A percentile compares a stretch with the other conserved stretches of the same genome.
phyloP scores from a whole-genome alignment of 2,329 filamentous ascomycete species.

The Fonsecaea pedrosoi region DNA sequence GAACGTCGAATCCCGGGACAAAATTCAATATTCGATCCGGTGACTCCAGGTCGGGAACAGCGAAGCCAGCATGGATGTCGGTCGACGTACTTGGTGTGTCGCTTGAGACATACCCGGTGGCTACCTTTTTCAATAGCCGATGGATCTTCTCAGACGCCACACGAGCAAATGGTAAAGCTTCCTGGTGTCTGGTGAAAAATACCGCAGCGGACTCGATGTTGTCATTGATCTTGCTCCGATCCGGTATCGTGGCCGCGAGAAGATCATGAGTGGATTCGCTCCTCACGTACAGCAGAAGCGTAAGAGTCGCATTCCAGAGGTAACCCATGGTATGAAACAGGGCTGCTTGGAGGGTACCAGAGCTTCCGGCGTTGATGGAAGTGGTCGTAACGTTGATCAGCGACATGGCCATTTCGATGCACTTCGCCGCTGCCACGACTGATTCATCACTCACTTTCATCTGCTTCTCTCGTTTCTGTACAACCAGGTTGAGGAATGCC shows the following conservation, averaged over 20 bases:
- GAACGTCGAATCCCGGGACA: slow-evolving; percentile 17
- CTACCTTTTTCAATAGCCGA: slow-evolving; percentile 10
- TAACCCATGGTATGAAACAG: slow-evolving; percentile 21
- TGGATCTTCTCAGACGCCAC: slow-evolving; percentile 6
- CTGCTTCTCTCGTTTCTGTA: slow-evolving; percentile 11
- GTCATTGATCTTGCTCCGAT: slow-evolving; percentile 6
- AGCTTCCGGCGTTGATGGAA: slow-evolving; percentile 12
- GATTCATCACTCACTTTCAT: slow-evolving; percentile 10
- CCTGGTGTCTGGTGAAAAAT: slow-evolving; percentile 18
- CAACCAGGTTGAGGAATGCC: slow-evolving; percentile 22
- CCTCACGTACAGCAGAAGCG: slow-evolving; percentile 18
- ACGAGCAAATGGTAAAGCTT: slow-evolving; percentile 13
- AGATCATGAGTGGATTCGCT: slow-evolving; percentile 9
- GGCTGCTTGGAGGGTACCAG: slow-evolving; percentile 20
- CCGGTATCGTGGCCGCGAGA: slow-evolving; percentile 4
- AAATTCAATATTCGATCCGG: slow-evolving; percentile 20
- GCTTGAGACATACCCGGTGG: neutral
- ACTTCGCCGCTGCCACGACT: slow-evolving; percentile 15
- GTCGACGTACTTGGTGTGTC: slow-evolving; percentile 11
- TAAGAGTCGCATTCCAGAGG: slow-evolving; percentile 28
- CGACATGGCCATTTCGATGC: slow-evolving; percentile 18
- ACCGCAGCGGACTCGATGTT: slow-evolving; percentile 10
- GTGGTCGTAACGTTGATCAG: slow-evolving; percentile 15
- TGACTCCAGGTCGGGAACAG: slow-evolving; percentile 11
- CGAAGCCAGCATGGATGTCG: slow-evolving; percentile 10